Evolutionary conservation across 805 yeast species (phyloP).

Genomic region (Myxozyma mucilagina): DNA sequence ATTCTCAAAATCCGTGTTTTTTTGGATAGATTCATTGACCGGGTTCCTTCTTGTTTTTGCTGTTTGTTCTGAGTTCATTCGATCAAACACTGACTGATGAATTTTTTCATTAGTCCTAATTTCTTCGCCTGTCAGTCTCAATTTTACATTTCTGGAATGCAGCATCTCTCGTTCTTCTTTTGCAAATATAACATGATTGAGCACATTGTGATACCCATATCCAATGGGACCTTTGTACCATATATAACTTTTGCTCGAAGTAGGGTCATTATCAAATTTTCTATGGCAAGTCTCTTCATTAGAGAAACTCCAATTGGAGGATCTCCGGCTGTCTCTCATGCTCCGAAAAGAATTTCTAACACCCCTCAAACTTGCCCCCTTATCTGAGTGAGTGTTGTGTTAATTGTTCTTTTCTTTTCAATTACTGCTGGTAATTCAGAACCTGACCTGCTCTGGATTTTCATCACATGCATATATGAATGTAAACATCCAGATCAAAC

Average conservation of each 20-base stretch:
- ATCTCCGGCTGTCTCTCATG: not conserved
- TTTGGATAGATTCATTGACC: too few species aligned
- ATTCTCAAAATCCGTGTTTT: too few species aligned
- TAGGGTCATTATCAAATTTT: not conserved
- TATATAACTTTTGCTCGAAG: not conserved
- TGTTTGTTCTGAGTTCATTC: too few species aligned
- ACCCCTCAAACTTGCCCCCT: not conserved
- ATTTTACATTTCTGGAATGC: not conserved
- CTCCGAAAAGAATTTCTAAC: not conserved
- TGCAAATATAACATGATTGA: not conserved
- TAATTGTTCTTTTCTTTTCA: not conserved
- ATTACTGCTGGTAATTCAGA: not conserved
- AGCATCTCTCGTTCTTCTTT: slow-evolving; percentile 4
- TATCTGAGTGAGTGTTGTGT: not conserved
- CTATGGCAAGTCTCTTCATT: too few species aligned
- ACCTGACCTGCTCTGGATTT: not conserved
- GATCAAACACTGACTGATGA: too few species aligned
- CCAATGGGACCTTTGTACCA: slow-evolving; percentile 23
- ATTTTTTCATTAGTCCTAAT: not conserved
- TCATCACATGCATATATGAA: not conserved
- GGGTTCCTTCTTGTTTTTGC: too few species aligned
- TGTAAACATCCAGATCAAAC: slow-evolving; percentile 12
- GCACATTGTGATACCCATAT: slow-evolving; percentile 1
- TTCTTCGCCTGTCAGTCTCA: not conserved
- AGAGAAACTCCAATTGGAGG: not conserved